These are phyloP conservation scores for Globisporangium solare DNA, from an alignment of 352 stramenopile species.

Conservation along the genomic window DNA sequence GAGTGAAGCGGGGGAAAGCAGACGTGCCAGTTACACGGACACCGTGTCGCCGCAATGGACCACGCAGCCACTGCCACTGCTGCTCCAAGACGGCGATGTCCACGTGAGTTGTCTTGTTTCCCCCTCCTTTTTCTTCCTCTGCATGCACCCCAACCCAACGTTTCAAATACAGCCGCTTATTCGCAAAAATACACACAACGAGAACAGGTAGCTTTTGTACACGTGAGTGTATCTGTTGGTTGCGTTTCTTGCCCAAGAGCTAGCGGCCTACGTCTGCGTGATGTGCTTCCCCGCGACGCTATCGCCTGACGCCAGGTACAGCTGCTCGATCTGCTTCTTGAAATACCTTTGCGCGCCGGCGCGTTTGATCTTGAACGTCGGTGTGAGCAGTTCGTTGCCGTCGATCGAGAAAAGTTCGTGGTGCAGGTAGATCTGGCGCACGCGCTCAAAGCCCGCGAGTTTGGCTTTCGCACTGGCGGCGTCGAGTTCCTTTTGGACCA, in stretches of 20 bases:
- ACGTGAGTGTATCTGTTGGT: no score
- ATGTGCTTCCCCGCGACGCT: constrained; percentile 34
- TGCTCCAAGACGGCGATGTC: no score
- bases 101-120: no score
- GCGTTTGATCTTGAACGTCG: constrained; percentile 96
- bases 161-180: constrained; percentile 11
- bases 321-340: constrained; percentile 60
- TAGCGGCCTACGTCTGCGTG: constrained; percentile 17
- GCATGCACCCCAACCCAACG: no score
- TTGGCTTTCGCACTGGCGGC: constrained; percentile 42
- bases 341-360: constrained; percentile 54
- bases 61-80: no score
- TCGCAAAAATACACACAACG: background rate
- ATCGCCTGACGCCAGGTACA: constrained; percentile 64
- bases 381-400: constrained; percentile 92
- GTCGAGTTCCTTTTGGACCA: constrained; percentile 49
- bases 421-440: constrained; percentile 90
- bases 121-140: no score
- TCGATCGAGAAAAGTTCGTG: constrained; percentile 89
- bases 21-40: no score
- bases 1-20: background rate
- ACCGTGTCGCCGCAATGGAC: no score
- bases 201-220: background rate
- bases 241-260: background rate
- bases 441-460: constrained; percentile 92